A percentile compares a stretch with the other conserved stretches of the same genome.
Conservation (phyloP, 371 early-diverging fungal species). For the Mucor velutinosus region DNA sequence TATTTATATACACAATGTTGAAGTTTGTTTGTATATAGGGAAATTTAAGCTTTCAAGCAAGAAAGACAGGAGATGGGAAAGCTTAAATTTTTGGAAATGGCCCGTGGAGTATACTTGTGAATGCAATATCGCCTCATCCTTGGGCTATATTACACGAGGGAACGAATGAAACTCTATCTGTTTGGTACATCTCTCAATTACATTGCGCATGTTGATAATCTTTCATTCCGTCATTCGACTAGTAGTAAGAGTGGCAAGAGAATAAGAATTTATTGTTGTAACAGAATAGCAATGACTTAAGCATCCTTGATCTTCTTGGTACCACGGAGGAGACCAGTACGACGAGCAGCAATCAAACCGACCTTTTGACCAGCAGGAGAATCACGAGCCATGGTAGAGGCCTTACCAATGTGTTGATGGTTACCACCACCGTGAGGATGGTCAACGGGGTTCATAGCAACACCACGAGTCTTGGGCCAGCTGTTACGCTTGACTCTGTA, state of each 20-base stretch:
- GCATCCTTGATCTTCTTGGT: conserved; percentile 79
- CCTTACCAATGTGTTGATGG: conserved; percentile 99
- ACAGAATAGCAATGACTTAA: conserved; percentile 10
- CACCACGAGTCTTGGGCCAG: conserved; percentile 99
- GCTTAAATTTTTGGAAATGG: background rate
- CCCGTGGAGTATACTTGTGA: background rate
- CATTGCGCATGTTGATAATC: background rate
- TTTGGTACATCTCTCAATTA: conserved; percentile 2
- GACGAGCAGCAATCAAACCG: too few relatives aligned
- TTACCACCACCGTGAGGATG: conserved; percentile 73
- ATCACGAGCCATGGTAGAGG: conserved; percentile 82
- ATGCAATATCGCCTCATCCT: background rate
- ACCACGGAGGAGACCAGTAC: conserved; percentile 60
- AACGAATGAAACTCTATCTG: background rate
- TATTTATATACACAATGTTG: background rate
- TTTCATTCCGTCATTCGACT: background rate
- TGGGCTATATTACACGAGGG: background rate
- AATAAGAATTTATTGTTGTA: background rate
- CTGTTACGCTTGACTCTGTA: too few relatives aligned
- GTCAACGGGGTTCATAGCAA: conserved; percentile 99
- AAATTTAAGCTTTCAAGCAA: background rate
- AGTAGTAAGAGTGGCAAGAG: too few relatives aligned
- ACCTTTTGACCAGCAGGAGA: too few relatives aligned
- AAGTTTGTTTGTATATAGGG: background rate
- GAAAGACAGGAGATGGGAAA: background rate